phyloP scores from a whole-genome alignment of 2,329 filamentous ascomycete genomes.

The Ramularia endophylla region DNA sequence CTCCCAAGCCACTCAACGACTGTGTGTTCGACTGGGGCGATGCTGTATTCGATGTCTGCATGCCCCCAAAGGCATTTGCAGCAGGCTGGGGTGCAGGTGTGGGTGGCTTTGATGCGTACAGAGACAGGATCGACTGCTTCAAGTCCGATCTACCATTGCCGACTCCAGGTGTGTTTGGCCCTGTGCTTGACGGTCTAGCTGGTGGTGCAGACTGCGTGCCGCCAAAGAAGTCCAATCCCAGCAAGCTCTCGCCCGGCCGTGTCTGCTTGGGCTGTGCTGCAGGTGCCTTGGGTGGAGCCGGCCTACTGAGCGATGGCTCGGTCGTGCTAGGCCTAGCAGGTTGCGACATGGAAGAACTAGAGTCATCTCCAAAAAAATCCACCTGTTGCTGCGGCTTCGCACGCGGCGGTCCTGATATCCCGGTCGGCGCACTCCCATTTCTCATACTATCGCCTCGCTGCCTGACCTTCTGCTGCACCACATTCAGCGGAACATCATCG shows the following conservation, averaged over 20 bases:
- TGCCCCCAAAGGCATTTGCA: slow-evolving; percentile 54
- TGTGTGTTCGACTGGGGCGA: slow-evolving; percentile 23
- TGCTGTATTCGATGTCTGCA: slow-evolving; percentile 51
- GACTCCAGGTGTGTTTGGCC: slow-evolving; percentile 49
- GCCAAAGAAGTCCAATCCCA: slow-evolving; percentile 90
- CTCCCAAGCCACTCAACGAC: slow-evolving; percentile 58
- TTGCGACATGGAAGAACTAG: slow-evolving; percentile 46
- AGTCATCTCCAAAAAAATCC: slow-evolving; percentile 78
- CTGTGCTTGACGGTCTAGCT: slow-evolving; percentile 71
- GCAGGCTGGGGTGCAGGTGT: slow-evolving; percentile 42
- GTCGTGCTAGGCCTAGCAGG: slow-evolving; percentile 66
- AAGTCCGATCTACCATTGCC: slow-evolving; percentile 77
- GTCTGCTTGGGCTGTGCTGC: slow-evolving; percentile 47
- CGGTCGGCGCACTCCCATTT: slow-evolving; percentile 21
- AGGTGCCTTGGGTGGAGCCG: slow-evolving; percentile 24
- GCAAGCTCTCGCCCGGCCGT: slow-evolving; percentile 75
- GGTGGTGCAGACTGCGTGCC: slow-evolving; percentile 63
- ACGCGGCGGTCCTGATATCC: slow-evolving; percentile 11
- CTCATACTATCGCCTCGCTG: slow-evolving; percentile 42
- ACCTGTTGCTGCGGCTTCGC: slow-evolving; percentile 45
- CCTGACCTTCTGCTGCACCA: slow-evolving; percentile 66
- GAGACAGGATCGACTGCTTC: slow-evolving; percentile 93
- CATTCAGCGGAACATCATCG: slow-evolving; percentile 68
- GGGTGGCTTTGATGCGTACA: slow-evolving; percentile 85
- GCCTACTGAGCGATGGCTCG: slow-evolving; percentile 63